A percentile compares a stretch with the other conserved stretches of the same genome.
These are phyloP conservation scores for Elsinoe perseae DNA, from an alignment of 2,329 filamentous ascomycete genomes.

Conservation along the genomic window DNA sequence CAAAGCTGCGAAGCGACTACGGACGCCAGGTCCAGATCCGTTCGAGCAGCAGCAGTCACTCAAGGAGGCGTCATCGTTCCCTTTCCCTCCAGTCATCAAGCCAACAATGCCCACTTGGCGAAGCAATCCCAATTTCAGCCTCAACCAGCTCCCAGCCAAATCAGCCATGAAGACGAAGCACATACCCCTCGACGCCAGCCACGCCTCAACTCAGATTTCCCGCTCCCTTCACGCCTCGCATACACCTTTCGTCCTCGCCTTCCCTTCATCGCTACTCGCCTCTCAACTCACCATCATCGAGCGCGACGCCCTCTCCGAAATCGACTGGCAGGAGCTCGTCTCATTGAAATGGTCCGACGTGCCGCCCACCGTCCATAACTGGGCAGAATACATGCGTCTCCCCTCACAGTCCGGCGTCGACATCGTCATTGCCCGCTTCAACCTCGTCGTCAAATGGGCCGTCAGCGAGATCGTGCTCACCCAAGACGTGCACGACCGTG, in stretches of 20 bases:
- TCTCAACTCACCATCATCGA: slow-evolving; percentile 81
- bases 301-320: slow-evolving; percentile 76
- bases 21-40: slow-evolving; percentile 5
- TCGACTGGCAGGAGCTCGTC: slow-evolving; percentile 81
- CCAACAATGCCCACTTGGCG: neutral
- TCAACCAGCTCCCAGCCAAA: neutral
- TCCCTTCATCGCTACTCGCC: slow-evolving; percentile 69
- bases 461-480: slow-evolving; percentile 73
- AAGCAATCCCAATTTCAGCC: slow-evolving; percentile 1
- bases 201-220: neutral
- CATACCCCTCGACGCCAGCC: neutral
- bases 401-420: slow-evolving; percentile 56
- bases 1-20: slow-evolving; percentile 7
- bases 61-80: slow-evolving; percentile 7
- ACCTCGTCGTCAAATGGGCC: slow-evolving; percentile 81
- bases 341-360: slow-evolving; percentile 74
- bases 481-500: slow-evolving; percentile 61
- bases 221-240: slow-evolving; percentile 36
- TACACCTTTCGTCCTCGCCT: slow-evolving; percentile 71
- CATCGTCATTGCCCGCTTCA: slow-evolving; percentile 78
- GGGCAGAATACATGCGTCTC: slow-evolving; percentile 61
- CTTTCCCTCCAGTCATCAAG: neutral
- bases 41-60: neutral
- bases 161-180: slow-evolving; percentile 8
- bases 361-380: slow-evolving; percentile 40